phyloP scores from a whole-genome alignment of 2,329 filamentous ascomycete genomes.

The Microcera coccophila region DNA sequence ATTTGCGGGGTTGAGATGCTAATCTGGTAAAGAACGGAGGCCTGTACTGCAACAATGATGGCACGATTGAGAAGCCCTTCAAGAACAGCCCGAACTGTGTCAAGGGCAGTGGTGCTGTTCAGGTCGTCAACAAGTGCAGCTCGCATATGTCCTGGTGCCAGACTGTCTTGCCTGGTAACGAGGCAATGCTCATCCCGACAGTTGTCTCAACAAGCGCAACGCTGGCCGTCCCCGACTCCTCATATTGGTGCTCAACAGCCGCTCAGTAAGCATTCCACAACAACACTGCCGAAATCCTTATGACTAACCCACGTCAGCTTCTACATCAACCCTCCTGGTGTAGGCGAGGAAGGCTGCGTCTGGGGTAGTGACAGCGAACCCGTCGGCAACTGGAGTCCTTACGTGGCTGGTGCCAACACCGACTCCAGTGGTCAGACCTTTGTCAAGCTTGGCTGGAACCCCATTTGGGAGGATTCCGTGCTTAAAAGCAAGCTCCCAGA shows the following conservation, averaged over 20 bases:
- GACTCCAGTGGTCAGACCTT: conserved; percentile 62
- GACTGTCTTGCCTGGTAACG: conserved; percentile 73
- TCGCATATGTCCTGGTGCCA: conserved; percentile 68
- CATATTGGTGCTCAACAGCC: conserved; percentile 69
- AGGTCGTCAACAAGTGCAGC: conserved; percentile 63
- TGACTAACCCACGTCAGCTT: conserved; percentile 50
- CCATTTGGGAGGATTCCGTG: conserved; percentile 59
- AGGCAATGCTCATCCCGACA: conserved; percentile 81
- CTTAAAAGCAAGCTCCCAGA: conserved; percentile 56
- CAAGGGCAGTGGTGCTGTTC: conserved; percentile 61
- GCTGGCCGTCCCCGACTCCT: conserved; percentile 65
- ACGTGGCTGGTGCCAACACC: conserved; percentile 72
- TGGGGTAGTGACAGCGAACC: conserved; percentile 64
- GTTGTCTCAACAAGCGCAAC: conserved; percentile 53
- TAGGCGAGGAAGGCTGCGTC: conserved; percentile 59
- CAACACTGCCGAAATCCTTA: conserved; percentile 2
- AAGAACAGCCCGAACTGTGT: conserved; percentile 64
- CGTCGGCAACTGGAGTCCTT: conserved; percentile 73
- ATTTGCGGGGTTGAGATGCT: conserved; percentile 1
- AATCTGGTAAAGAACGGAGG: conserved; percentile 59
- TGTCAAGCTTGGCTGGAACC: conserved; percentile 75
- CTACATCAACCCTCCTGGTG: conserved; percentile 74
- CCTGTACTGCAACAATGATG: conserved; percentile 64
- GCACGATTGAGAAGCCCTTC: conserved; percentile 67
- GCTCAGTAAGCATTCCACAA: conserved; percentile 59